These are phyloP conservation scores for Aspergillus cavernicola DNA, from an alignment of 495 filamentous ascomycete species.

Conservation along the genomic window DNA sequence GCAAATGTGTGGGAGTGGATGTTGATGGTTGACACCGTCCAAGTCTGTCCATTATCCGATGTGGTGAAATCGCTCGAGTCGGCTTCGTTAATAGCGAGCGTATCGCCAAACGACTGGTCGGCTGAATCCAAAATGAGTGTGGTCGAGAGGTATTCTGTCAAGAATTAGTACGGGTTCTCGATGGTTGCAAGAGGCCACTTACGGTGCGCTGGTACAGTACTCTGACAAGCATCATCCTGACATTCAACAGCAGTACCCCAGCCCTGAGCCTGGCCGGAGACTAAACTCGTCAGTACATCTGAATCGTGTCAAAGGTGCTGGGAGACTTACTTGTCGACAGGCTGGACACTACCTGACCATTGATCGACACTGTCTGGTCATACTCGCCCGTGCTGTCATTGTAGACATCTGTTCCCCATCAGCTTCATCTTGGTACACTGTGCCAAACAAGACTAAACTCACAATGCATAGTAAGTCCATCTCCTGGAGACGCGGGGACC, in stretches of 20 bases:
- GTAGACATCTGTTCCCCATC: constrained; percentile 25
- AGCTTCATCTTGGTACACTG: background rate
- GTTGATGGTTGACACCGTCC: too few species aligned
- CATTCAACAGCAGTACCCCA: constrained; percentile 42
- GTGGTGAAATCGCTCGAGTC: too few species aligned
- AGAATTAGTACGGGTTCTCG: too few species aligned
- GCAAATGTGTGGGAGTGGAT: too few species aligned
- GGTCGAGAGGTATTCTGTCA: too few species aligned
- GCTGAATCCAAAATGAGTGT: too few species aligned
- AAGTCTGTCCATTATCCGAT: too few species aligned
- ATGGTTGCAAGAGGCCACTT: background rate
- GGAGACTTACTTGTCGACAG: constrained; percentile 25
- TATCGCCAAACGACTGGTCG: too few species aligned
- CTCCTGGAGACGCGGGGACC: constrained; percentile 21
- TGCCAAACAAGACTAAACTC: background rate
- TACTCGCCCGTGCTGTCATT: constrained; percentile 32
- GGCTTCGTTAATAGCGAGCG: too few species aligned
- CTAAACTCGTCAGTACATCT: background rate
- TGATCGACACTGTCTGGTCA: constrained; percentile 37
- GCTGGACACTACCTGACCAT: constrained; percentile 30
- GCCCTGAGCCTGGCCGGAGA: constrained; percentile 30
- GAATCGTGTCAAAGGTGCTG: background rate
- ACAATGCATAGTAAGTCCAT: constrained; percentile 27
- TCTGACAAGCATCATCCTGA: constrained; percentile 28
- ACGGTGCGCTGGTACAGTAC: constrained; percentile 22